A percentile compares a stretch with the other conserved stretches of the same genome.
These are phyloP conservation scores for Dendrobium huoshanense DNA, from an alignment of 106 monocot species.

Conservation along the genomic window DNA sequence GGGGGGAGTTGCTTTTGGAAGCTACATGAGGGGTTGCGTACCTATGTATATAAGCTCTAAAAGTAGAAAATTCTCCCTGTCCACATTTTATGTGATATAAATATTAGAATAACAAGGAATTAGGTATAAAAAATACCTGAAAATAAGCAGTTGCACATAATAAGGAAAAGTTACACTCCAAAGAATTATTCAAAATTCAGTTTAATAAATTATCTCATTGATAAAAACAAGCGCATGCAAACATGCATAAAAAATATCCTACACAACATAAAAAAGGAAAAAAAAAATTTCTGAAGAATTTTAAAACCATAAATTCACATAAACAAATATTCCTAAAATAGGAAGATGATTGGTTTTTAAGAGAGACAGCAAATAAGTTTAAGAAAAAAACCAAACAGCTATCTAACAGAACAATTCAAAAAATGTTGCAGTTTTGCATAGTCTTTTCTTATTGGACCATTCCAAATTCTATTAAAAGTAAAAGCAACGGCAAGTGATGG, in stretches of 20 bases:
- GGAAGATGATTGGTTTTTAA: neutral
- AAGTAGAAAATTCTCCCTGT: conserved; percentile 62
- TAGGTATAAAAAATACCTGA: neutral
- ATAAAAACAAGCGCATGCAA: neutral
- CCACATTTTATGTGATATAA: neutral
- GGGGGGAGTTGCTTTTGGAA: conserved; percentile 86
- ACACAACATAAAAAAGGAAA: neutral
- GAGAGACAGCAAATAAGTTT: neutral
- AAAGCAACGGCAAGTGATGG: too few species aligned
- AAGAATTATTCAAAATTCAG: conserved; percentile 1
- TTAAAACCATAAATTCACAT: neutral
- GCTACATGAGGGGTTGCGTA: conserved; percentile 59
- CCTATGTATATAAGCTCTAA: conserved; percentile 77
- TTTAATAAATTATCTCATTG: neutral
- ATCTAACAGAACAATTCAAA: too few species aligned
- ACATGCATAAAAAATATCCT: neutral
- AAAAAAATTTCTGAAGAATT: neutral
- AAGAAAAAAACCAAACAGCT: neutral
- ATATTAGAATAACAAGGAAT: neutral
- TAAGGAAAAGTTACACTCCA: neutral
- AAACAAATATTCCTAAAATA: neutral
- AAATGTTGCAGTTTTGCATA: too few species aligned
- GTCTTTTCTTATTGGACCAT: too few species aligned
- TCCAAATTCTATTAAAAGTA: too few species aligned
- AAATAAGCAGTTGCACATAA: neutral